Evolutionary conservation across 2,329 filamentous ascomycete genomes (phyloP).

Genomic region (Epichloe typhina): DNA sequence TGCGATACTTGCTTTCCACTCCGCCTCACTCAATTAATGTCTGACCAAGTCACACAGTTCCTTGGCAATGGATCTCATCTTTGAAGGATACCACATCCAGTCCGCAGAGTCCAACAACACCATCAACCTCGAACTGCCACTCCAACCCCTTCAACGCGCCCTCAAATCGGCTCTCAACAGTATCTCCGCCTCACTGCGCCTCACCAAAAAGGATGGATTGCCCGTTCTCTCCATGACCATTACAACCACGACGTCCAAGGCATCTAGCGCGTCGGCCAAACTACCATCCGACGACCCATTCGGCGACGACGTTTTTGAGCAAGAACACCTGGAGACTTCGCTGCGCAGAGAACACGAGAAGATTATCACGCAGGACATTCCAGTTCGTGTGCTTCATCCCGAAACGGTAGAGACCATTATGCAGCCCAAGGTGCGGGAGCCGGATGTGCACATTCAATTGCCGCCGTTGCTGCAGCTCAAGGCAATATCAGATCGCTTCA

Average conservation of each 20-base stretch:
- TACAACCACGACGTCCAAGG: slow-evolving; percentile 52
- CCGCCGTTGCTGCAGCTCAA: slow-evolving; percentile 82
- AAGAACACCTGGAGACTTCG: slow-evolving; percentile 40
- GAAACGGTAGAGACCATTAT: slow-evolving; percentile 83
- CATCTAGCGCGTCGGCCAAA: slow-evolving; percentile 15
- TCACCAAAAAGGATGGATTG: slow-evolving; percentile 84
- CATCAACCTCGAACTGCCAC: slow-evolving; percentile 90
- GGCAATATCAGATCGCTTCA: slow-evolving; percentile 89
- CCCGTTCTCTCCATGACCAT: slow-evolving; percentile 86
- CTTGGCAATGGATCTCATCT: slow-evolving; percentile 66
- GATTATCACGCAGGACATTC: slow-evolving; percentile 87
- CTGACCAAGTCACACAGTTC: slow-evolving; percentile 26
- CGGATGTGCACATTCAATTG: slow-evolving; percentile 86
- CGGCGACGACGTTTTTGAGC: slow-evolving; percentile 29
- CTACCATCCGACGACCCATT: slow-evolving; percentile 24
- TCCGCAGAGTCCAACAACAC: slow-evolving; percentile 73
- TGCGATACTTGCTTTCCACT: slow-evolving; percentile 31
- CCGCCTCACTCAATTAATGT: not conserved
- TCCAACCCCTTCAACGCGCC: slow-evolving; percentile 80
- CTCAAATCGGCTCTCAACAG: slow-evolving; percentile 77
- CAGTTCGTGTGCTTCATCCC: slow-evolving; percentile 78
- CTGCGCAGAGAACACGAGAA: slow-evolving; percentile 68
- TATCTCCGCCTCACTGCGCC: slow-evolving; percentile 67
- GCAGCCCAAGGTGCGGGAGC: slow-evolving; percentile 80
- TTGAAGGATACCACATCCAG: slow-evolving; percentile 72